Percentiles rank a stretch among this genome's conserved stretches.
phyloP scores from a whole-genome alignment of 225 moss, liverwort and hornwort species.

The Antitrichia curtipendula region DNA sequence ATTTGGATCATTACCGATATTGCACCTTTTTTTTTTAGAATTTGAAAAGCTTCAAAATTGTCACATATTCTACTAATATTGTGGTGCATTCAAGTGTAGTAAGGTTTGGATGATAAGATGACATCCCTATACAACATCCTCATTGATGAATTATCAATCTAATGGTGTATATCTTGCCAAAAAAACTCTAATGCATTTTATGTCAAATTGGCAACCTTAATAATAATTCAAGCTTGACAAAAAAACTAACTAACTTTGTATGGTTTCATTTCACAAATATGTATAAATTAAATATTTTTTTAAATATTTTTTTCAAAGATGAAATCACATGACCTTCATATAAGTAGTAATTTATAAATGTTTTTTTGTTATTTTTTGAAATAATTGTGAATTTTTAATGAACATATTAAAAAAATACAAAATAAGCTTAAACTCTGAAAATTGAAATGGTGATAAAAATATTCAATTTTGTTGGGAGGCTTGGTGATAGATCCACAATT shows the following conservation, averaged over 20 bases:
- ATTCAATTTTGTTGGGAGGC: not conserved
- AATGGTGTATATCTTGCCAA: not conserved
- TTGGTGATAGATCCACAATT: not conserved
- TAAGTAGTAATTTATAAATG: not conserved
- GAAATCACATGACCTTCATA: not conserved
- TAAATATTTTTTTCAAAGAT: no score
- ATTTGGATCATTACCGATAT: not conserved
- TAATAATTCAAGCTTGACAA: not conserved
- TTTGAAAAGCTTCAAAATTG: not conserved
- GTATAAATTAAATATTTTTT: no score
- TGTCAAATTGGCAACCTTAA: not conserved
- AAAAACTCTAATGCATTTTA: not conserved
- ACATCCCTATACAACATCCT: no score
- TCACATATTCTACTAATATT: not conserved
- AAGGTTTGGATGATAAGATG: not conserved
- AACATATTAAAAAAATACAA: not conserved
- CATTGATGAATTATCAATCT: not conserved
- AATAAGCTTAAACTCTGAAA: not conserved
- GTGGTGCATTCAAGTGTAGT: no score
- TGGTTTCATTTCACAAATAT: not conserved
- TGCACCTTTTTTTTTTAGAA: rapidly evolving
- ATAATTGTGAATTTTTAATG: not conserved
- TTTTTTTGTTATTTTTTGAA: not conserved
- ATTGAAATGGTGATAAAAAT: not conserved
- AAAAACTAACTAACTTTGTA: not conserved